Conservation (phyloP, 169 alveolate species). For the Eimeria necatrix region DNA sequence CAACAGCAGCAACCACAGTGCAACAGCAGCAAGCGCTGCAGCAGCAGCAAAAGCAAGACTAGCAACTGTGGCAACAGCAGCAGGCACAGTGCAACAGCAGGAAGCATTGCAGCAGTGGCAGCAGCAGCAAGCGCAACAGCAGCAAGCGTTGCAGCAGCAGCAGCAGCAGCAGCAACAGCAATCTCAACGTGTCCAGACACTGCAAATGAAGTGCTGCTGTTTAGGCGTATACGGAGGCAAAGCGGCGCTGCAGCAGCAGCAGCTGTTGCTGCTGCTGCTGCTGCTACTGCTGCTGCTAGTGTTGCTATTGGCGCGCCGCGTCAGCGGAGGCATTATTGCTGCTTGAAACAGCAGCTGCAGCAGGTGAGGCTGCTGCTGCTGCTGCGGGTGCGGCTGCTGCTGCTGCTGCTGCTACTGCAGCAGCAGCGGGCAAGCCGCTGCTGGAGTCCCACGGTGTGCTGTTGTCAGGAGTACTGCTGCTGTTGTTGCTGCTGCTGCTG, state of each 20-base stretch:
- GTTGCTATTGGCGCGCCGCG: slow-evolving; percentile 16
- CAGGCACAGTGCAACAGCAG: no score
- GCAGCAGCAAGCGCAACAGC: no score
- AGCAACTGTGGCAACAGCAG: no score
- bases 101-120: no score
- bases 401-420: slow-evolving; percentile 8
- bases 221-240: no score
- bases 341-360: slow-evolving; percentile 18
- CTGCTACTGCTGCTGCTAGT: slow-evolving; percentile 10
- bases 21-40: slow-evolving; percentile 13
- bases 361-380: no score
- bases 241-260: slow-evolving; percentile 47
- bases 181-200: not conserved
- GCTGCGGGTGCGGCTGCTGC: slow-evolving; percentile 35
- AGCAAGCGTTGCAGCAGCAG: no score
- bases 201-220: not conserved
- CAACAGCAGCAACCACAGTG: no score
- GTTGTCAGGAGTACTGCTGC: slow-evolving; percentile 24
- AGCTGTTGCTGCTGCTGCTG: slow-evolving; percentile 56
- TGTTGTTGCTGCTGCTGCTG: slow-evolving; percentile 9
- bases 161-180: no score
- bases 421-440: slow-evolving; percentile 31
- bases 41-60: no score
- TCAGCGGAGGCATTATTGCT: slow-evolving; percentile 5
- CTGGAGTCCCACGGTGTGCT: slow-evolving; percentile 23